Base-by-base conservation (phyloP, 306 rosid genomes). In the Dryas alaskensis region DNA sequence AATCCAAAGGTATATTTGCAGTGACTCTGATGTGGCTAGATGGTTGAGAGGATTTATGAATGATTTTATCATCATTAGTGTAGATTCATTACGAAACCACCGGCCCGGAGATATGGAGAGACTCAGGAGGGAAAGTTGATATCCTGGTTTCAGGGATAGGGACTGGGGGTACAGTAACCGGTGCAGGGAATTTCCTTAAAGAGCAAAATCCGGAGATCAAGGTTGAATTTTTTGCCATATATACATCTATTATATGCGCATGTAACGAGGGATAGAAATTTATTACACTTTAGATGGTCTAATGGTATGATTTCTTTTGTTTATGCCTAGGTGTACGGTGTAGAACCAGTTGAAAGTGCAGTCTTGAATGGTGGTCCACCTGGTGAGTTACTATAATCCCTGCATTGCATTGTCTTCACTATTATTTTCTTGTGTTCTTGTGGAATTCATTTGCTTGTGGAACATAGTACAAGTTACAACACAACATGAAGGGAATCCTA, bases 61-160 rank as follows among this genome's bases (percentile, higher is more conserved):
- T 47, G 11, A 4, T 51, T 60, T 31, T 47, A 13, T 57, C 60
- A 5, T 65, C 55, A 42, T 74, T 59, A 53, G 12, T 67, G 60
- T 78, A 91, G 98, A 81, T 80, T 81, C 97, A 93, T 85, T 93
- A 91, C 27, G 96, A 91, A 64, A 88, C 97, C 70, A 91, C 97
- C 17, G 97, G 97, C 67, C 93, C 91, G 6, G 97, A 93, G 87
- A 88, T 89, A 73, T 91, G 98, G 98, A 87, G 83, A 86, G 96
- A 89, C 78, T 81, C 96, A 0, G 87, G 73, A 81, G 94, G 79
- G 69, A 87, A 83, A 86, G 73, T 91, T 65, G 97, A 88, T 72
- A 85, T 74, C 43, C 79, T 93, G 51, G 92, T 89, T 57, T 79
- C 96, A 6, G 96, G 92, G 74, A 80, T 93, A 64, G 97, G 98